phyloP scores from a whole-genome alignment of 768 basidiomycete species.

The Serendipita vermifera region DNA sequence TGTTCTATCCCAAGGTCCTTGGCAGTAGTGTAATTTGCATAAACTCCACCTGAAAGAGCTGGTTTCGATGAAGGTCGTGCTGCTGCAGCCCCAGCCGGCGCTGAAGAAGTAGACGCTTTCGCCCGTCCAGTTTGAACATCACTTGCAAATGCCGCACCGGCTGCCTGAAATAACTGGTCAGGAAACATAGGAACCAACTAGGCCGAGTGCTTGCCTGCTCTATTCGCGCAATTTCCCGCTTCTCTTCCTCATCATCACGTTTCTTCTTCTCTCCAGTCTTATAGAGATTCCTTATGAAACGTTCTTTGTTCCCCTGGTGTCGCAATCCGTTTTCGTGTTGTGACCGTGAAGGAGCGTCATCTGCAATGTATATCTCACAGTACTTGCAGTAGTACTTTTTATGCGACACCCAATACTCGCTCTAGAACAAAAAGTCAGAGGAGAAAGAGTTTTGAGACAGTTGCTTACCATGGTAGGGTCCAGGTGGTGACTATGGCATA shows the following conservation, averaged over 20 bases:
- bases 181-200: conserved; percentile 14
- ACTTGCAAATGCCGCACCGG: conserved; percentile 63
- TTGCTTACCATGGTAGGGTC: no score
- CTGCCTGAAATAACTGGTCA: conserved; percentile 37
- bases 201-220: conserved; percentile 47
- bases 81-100: conserved; percentile 18
- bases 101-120: conserved; percentile 24
- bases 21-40: conserved; percentile 77
- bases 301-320: conserved; percentile 89
- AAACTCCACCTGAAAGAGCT: conserved; percentile 30
- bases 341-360: conserved; percentile 82
- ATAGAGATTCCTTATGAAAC: conserved; percentile 85
- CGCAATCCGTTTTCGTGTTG: conserved; percentile 89
- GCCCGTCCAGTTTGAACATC: conserved; percentile 62
- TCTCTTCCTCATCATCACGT: conserved; percentile 75
- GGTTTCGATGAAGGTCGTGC: conserved; percentile 34
- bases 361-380: conserved; percentile 92
- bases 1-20: conserved; percentile 70
- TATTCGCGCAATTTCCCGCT: conserved; percentile 71
- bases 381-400: conserved; percentile 94
- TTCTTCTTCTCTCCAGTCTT: conserved; percentile 82
- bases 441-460: no score
- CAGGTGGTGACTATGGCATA: no score
- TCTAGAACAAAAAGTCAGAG: no score
- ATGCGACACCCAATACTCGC: conserved; percentile 86